phyloP scores from a whole-genome alignment of 2,329 filamentous ascomycete genomes.

The Fusarium annulatum region DNA sequence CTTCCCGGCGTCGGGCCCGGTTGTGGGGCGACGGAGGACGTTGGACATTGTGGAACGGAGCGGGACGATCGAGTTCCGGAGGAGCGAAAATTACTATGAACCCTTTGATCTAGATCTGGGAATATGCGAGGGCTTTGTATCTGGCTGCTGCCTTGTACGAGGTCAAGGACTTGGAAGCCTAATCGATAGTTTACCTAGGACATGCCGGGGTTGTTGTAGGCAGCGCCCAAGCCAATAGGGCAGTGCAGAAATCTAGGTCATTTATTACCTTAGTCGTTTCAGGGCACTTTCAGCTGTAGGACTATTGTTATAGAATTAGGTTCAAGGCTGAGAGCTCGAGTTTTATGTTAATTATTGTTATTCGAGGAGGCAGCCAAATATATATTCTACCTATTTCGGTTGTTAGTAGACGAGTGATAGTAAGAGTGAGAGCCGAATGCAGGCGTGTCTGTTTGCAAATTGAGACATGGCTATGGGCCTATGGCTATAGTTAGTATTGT shows the following conservation, averaged over 20 bases:
- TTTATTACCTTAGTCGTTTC: slow-evolving; percentile 38
- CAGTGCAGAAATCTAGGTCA: slow-evolving; percentile 20
- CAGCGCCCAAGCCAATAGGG: slow-evolving; percentile 34
- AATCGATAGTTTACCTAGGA: slow-evolving; percentile 20
- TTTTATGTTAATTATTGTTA: neutral
- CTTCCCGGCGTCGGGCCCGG: slow-evolving; percentile 26
- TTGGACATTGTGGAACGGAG: slow-evolving; percentile 33
- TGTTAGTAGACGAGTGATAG: neutral
- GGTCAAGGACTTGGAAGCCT: slow-evolving; percentile 20
- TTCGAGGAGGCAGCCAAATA: neutral
- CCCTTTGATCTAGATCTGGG: neutral
- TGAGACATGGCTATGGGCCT: slow-evolving; percentile 2
- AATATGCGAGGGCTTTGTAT: slow-evolving; percentile 38
- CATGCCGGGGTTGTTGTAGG: slow-evolving; percentile 37
- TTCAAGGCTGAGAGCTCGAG: neutral
- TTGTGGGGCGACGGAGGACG: slow-evolving; percentile 39
- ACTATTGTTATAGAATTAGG: neutral
- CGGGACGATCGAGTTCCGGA: neutral
- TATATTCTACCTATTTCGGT: neutral
- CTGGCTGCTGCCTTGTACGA: slow-evolving; percentile 43
- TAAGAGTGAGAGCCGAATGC: neutral
- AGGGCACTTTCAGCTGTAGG: slow-evolving; percentile 18
- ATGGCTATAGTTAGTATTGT: neutral
- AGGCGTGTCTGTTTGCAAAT: slow-evolving; percentile 18
- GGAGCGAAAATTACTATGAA: neutral